Base-by-base conservation (phyloP, 441 rosid genomes). In the Rhodomyrtus psidioides region DNA sequence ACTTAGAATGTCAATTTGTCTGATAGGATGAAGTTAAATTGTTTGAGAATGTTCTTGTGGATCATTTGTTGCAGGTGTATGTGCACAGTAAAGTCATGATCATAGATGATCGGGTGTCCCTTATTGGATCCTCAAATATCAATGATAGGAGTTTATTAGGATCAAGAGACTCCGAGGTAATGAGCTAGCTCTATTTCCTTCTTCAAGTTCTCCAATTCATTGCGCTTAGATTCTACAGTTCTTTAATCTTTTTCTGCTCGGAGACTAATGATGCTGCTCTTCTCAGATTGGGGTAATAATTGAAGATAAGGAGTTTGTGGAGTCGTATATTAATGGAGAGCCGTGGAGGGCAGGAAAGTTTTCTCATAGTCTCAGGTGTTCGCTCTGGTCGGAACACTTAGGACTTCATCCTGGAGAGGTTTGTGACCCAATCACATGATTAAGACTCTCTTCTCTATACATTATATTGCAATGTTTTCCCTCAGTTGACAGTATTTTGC, bases 71-170 rank as follows among this genome's bases (percentile, higher is more conserved):
- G 83, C 95, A 96, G 99, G 94, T 98, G 55, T 98, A 98, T 87
- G 99, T 98, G 88, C 99, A 98, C 91, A 95, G 99, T 90, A 98
- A 98, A 91, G 88, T 98, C 91, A 94, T 98, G 99, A 93, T 98
- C 82, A 82, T 96, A 82, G 99, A 96, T 91, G 99, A 98, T 90
- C 88, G 88, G 83, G 87, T 92, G 30, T 88, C 95, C 65, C 86
- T 98, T 90, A 90, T 98, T 89, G 99, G 99, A 90, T 96, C 99
- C 79, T 98, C 99, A 88, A 98, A 96, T 86, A 95, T 98, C 79
- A 98, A 98, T 58, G 99, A 98, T 84, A 91, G 99, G 87, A 98
- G 99, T 93, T 93, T 98, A 85, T 98, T 98, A 81, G 99, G 99
- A 86, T 95, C 99, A 53, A 93, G 99, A 86, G 99, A 98, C 91